These are phyloP conservation scores for Podospora fimiseda DNA, from an alignment of 495 filamentous ascomycete species.

Conservation along the genomic window DNA sequence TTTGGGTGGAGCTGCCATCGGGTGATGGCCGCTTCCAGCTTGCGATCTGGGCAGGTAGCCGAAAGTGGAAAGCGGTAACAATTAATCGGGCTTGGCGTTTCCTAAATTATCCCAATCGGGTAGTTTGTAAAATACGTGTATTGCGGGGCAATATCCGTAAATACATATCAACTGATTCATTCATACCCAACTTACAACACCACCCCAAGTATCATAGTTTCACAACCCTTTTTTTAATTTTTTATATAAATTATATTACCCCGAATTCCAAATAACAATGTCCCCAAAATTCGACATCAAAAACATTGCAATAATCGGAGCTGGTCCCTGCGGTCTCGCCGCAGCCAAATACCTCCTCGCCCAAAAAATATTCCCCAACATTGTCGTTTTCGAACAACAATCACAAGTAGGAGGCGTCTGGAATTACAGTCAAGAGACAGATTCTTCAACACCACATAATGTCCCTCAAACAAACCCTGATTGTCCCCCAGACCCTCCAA, in stretches of 20 bases:
- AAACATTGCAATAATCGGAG: slow-evolving; percentile 62
- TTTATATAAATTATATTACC: neutral
- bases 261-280: slow-evolving; percentile 21
- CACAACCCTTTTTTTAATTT: neutral
- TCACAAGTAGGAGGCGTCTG: slow-evolving; percentile 70
- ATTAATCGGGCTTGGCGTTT: too few relatives aligned
- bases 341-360: slow-evolving; percentile 70
- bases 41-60: neutral
- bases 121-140: too few relatives aligned
- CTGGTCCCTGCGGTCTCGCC: slow-evolving; percentile 60
- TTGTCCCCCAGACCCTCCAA: slow-evolving; percentile 35
- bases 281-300: slow-evolving; percentile 34
- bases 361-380: slow-evolving; percentile 60
- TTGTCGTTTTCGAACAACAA: slow-evolving; percentile 80
- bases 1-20: slow-evolving; percentile 9
- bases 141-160: too few relatives aligned
- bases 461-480: slow-evolving; percentile 39
- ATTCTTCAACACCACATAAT: slow-evolving; percentile 13
- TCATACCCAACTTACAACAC: too few relatives aligned
- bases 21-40: neutral
- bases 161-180: too few relatives aligned
- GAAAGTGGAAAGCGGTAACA: slow-evolving; percentile 23
- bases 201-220: too few relatives aligned
- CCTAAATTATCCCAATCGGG: neutral
- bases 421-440: slow-evolving; percentile 56